Percentiles rank a stretch among this genome's conserved stretches.
These are phyloP conservation scores for Entamoeba histolytica DNA, from an alignment of 208 protist genomes.

Conservation along the genomic window DNA sequence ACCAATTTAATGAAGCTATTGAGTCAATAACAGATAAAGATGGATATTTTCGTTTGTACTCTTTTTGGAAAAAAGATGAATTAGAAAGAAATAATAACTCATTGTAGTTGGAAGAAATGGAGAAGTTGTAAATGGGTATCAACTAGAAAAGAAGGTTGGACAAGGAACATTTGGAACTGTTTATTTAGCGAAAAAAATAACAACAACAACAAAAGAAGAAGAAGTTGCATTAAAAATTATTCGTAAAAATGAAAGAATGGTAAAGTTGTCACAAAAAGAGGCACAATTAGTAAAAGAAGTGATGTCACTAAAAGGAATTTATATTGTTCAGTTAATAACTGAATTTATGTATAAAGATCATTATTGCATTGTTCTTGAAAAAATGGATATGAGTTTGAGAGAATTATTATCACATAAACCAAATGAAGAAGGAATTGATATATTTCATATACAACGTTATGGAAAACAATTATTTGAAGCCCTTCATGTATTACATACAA, in stretches of 20 bases:
- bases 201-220: background rate
- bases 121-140: background rate
- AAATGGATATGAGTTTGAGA: background rate
- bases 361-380: background rate
- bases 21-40: background rate
- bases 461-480: background rate
- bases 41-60: background rate
- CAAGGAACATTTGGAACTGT: constrained; percentile 20
- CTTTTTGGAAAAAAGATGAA: background rate
- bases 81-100: background rate
- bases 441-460: too few species aligned
- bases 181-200: background rate
- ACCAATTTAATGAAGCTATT: background rate
- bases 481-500: background rate
- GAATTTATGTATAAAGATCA: background rate
- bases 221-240: constrained; percentile 24
- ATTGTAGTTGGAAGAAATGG: background rate
- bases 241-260: constrained; percentile 24
- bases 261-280: constrained; percentile 1
- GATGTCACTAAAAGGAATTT: background rate
- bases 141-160: background rate
- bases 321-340: background rate
- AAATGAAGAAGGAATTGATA: too few species aligned
- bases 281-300: constrained; percentile 46
- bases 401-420: too few species aligned